Evolutionary conservation across 2,329 filamentous ascomycete genomes (phyloP).

Genomic region (Colletotrichum higginsianum): DNA sequence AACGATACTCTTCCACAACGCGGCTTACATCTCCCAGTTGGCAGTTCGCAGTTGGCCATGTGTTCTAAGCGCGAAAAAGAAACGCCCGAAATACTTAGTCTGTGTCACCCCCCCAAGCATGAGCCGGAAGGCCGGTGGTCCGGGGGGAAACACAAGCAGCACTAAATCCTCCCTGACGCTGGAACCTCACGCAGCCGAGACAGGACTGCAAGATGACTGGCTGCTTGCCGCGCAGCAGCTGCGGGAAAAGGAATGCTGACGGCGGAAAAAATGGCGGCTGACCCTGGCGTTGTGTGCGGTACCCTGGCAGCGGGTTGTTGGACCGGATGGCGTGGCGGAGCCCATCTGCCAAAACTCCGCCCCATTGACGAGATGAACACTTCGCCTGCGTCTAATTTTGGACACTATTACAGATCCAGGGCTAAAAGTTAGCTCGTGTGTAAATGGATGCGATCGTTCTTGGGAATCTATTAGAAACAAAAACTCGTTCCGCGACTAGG

Average conservation of each 20-base stretch:
- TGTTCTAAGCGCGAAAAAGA: neutral
- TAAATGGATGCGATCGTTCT: no score
- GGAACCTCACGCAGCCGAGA: slow-evolving; percentile 2
- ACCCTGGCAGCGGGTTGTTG: neutral
- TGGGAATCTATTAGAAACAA: no score
- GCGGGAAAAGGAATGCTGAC: slow-evolving; percentile 2
- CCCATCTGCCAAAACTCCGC: neutral
- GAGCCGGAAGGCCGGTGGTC: neutral
- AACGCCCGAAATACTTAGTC: neutral
- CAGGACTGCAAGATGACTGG: slow-evolving; percentile 1
- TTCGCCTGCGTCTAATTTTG: slow-evolving; percentile 7
- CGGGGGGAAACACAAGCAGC: neutral
- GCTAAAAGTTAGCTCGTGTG: neutral
- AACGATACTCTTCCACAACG: slow-evolving; percentile 27
- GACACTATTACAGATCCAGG: neutral
- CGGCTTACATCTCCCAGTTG: neutral
- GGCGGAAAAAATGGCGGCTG: slow-evolving; percentile 12
- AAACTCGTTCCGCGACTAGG: no score
- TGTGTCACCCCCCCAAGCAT: neutral
- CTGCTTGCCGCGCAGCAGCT: slow-evolving; percentile 19
- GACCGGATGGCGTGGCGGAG: slow-evolving; percentile 1
- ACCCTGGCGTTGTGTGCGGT: neutral
- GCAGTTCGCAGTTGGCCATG: neutral
- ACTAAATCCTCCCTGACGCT: slow-evolving; percentile 10
- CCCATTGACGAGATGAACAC: slow-evolving; percentile 5